Conservation (phyloP, 176 grass and related monocot species). For the Rhynchospora breviuscula region DNA sequence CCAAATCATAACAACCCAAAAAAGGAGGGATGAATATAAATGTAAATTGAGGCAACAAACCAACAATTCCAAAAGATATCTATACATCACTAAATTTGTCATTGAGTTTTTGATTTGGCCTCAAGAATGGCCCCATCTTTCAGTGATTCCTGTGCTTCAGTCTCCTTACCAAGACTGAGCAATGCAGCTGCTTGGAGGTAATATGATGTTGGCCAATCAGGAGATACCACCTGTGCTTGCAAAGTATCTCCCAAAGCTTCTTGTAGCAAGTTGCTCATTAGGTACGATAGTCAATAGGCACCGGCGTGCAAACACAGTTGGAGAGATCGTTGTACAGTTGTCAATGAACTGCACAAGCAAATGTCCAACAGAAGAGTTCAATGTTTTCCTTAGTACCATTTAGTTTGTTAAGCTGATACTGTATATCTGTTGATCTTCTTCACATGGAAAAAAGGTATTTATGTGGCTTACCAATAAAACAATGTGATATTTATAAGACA, state of each 20-base stretch:
- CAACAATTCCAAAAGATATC: conserved; percentile 1
- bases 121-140: conserved; percentile 38
- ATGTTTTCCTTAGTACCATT: neutral
- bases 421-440: neutral
- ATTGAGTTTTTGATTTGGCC: conserved; percentile 19
- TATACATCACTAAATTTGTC: conserved; percentile 21
- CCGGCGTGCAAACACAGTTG: conserved; percentile 47
- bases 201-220: conserved; percentile 55
- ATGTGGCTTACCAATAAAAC: neutral
- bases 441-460: neutral
- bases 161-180: conserved; percentile 43
- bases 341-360: conserved; percentile 49
- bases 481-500: neutral
- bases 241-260: conserved; percentile 48
- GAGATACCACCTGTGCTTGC: conserved; percentile 47
- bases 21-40: conserved; percentile 23
- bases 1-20: conserved; percentile 9
- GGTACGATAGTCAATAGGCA: conserved; percentile 47
- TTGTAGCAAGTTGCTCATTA: conserved; percentile 51
- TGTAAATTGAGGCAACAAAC: conserved; percentile 22
- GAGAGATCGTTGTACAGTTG: conserved; percentile 44
- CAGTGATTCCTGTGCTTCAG: conserved; percentile 41
- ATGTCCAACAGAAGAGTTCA: neutral
- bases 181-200: conserved; percentile 50
- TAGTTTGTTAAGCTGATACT: neutral